These are phyloP conservation scores for Pleurotus tuoliensis DNA, from an alignment of 768 basidiomycete species.

Conservation along the genomic window DNA sequence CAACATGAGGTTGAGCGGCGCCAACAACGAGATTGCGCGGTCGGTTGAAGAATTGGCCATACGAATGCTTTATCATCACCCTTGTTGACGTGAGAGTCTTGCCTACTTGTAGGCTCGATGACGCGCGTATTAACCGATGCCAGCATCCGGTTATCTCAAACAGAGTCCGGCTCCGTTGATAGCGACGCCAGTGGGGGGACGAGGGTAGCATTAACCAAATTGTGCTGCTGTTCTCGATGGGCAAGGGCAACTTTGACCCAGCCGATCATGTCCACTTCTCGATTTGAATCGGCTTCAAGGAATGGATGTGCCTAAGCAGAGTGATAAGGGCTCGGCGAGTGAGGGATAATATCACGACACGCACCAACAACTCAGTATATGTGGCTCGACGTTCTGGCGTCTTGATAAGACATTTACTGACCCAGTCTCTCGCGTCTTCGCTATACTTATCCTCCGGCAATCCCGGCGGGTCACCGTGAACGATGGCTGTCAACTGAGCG, in stretches of 20 bases:
- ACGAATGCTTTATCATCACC: background rate
- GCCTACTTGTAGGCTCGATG: too few species aligned
- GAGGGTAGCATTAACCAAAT: background rate
- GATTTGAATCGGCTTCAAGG: slow-evolving; percentile 53
- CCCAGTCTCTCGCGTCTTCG: slow-evolving; percentile 75
- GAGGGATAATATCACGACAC: slow-evolving; percentile 18
- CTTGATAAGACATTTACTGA: slow-evolving; percentile 77
- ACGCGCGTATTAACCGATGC: background rate
- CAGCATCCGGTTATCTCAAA: background rate
- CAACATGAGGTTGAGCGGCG: background rate
- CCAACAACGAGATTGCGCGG: background rate
- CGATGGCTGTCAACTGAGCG: slow-evolving; percentile 93
- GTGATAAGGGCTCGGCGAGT: slow-evolving; percentile 1
- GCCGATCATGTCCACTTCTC: slow-evolving; percentile 76
- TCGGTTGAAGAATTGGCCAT: background rate
- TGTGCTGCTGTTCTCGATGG: slow-evolving; percentile 8
- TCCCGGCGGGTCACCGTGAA: slow-evolving; percentile 88
- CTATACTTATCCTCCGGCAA: slow-evolving; percentile 71
- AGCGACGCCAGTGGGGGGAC: background rate
- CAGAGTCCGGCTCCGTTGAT: slow-evolving; percentile 3
- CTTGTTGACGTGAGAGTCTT: background rate
- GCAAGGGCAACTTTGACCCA: slow-evolving; percentile 68
- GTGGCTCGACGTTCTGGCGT: slow-evolving; percentile 74
- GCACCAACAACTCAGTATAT: slow-evolving; percentile 76
- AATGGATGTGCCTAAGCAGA: slow-evolving; percentile 68